Evolutionary conservation across 768 basidiomycete species (phyloP), one percentile per base, ranked within the genome.

Genomic region (Naematelia aurantialba): DNA sequence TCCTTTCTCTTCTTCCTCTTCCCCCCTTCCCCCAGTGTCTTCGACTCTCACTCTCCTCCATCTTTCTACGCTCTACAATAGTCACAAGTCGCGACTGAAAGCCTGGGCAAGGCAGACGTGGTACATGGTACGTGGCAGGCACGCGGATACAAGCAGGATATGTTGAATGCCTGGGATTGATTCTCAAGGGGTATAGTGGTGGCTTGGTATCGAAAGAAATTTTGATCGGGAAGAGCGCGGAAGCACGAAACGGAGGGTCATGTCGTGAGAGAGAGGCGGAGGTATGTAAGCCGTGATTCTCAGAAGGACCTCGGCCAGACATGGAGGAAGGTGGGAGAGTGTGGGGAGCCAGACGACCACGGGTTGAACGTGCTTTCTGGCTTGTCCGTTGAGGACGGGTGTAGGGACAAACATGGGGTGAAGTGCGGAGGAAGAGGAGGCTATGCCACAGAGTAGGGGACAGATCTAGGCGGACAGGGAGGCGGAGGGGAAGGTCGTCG

Each of bases 341-440:
- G 56, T 4, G 39, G 31, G 22, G 2, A 42, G 19, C 48, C 46
- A 13, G 50, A 50, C 8, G 8, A 39, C 8, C 17, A 66, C 57
- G 55, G 50, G 57, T 65, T 65, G 63, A 65, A 55, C 63, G 63
- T 61, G 47, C 42, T 31, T 27, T 39, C 34, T 39, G 30, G 25
- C 27, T 14, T 44, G 50, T 60, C 58, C 58, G 65, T 66, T 62
- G 61, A 66, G 59, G 58, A 60, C 58, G 29, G 29, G 25, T 5
- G 22, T 39, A 8, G 34, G 17, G 34, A 39, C 17, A 39, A 39
- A 39, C n/a, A n/a, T n/a, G 34, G 34, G 17, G 8, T 8, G 8
- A 17, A 39, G 17, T 39, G 34, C 17, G 34, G 17, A 39, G 34
- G 34, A 8, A 39, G 17, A 39, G 34, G 17, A 8, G 17, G 8